Conservation (phyloP, 352 stramenopile genomes). For the Phytophthora aleatoria region DNA sequence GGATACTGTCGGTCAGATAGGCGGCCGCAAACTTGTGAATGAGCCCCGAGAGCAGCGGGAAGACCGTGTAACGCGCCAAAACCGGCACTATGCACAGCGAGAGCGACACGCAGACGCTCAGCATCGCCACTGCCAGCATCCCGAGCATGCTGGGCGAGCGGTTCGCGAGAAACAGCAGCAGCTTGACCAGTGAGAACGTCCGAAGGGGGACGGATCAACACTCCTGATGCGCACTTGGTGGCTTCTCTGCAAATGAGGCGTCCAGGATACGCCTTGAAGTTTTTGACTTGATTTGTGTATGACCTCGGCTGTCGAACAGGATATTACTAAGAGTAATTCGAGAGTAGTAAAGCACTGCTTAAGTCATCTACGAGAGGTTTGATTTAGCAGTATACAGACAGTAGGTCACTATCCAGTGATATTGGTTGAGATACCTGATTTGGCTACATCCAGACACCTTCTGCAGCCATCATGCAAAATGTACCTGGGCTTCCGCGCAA, state of each 20-base stretch:
- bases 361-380: background rate
- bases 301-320: background rate
- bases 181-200: constrained; percentile 19
- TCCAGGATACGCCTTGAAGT: constrained; percentile 13
- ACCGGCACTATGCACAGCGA: constrained; percentile 68
- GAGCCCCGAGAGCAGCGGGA: constrained; percentile 58
- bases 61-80: constrained; percentile 59
- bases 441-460: constrained; percentile 7
- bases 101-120: constrained; percentile 62
- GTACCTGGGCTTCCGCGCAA: constrained; percentile 47
- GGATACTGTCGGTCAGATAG: constrained; percentile 59
- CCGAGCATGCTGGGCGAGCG: constrained; percentile 45
- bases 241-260: constrained; percentile 23
- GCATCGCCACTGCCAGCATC: constrained; percentile 49
- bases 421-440: constrained; percentile 10
- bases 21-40: constrained; percentile 56
- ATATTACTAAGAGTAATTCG: background rate
- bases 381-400: background rate
- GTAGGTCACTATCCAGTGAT: background rate
- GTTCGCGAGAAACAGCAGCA: constrained; percentile 39
- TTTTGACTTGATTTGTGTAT: constrained; percentile 4
- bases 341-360: background rate
- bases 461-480: constrained; percentile 13
- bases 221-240: constrained; percentile 17
- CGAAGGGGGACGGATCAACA: constrained; percentile 17